Evolutionary conservation across 768 basidiomycete genomes (phyloP).

Genomic region (Termitomyces sp.): DNA sequence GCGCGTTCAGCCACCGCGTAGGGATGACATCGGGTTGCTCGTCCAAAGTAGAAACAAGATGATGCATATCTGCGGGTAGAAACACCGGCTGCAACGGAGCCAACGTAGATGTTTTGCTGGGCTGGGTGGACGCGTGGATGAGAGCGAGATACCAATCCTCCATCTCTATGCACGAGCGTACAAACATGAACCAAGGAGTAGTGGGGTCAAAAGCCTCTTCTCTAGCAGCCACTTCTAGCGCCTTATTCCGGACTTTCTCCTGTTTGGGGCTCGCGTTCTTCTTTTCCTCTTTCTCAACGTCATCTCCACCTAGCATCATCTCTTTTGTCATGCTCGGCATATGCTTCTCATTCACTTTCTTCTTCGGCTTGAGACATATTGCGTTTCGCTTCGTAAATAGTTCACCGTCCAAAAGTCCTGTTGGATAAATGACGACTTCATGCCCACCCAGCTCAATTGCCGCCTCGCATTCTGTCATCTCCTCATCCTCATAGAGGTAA

Average conservation of each 20-base stretch:
- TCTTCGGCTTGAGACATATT: constrained; percentile 65
- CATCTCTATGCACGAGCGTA: constrained; percentile 84
- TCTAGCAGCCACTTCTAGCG: constrained; percentile 29
- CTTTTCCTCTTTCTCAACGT: constrained; percentile 24
- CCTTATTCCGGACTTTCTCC: constrained; percentile 31
- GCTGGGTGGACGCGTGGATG: constrained; percentile 64
- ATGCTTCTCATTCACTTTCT: constrained; percentile 23
- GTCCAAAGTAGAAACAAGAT: constrained; percentile 80
- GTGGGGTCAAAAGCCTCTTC: constrained; percentile 46
- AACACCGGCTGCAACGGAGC: constrained; percentile 62
- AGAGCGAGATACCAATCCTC: constrained; percentile 95
- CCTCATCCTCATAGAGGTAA: constrained; percentile 92
- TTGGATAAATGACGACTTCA: constrained; percentile 70
- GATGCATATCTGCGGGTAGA: constrained; percentile 71
- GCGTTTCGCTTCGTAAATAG: constrained; percentile 88
- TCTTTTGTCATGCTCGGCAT: constrained; percentile 50
- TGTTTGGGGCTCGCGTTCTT: constrained; percentile 19
- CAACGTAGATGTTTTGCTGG: constrained; percentile 56
- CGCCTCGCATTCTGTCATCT: constrained; percentile 83
- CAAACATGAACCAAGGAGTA: constrained; percentile 91
- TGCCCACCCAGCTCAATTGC: constrained; percentile 83
- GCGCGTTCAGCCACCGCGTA: constrained; percentile 95
- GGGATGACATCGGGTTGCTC: constrained; percentile 94
- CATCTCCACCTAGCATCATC: constrained; percentile 35
- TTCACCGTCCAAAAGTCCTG: constrained; percentile 78